phyloP scores from a whole-genome alignment of 768 basidiomycete genomes.

The Leccinum broughii region DNA sequence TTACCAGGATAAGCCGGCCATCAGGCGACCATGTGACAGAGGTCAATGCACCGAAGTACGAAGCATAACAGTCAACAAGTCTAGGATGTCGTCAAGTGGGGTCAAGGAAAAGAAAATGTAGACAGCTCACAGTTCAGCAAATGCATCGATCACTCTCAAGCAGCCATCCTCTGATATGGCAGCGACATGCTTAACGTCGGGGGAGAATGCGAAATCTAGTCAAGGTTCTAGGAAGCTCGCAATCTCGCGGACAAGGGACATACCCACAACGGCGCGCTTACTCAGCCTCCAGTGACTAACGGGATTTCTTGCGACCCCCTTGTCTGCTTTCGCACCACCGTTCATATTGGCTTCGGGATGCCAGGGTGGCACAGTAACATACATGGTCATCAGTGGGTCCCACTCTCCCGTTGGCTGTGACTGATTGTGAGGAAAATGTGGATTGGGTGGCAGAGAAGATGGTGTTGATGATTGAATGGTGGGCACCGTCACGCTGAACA shows the following conservation, averaged over 20 bases:
- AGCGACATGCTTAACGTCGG: constrained; percentile 88
- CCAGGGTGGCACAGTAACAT: constrained; percentile 85
- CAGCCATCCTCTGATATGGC: constrained; percentile 93
- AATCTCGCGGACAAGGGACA: constrained; percentile 21
- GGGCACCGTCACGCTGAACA: constrained; percentile 66
- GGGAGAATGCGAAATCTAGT: constrained; percentile 88
- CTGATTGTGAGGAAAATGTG: constrained; percentile 27
- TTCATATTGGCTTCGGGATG: constrained; percentile 53
- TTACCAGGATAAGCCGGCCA: constrained; percentile 85
- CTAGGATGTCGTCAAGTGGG: constrained; percentile 39
- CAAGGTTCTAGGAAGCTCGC: constrained; percentile 2
- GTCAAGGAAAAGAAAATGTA: neutral
- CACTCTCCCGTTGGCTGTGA: constrained; percentile 49
- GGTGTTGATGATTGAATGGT: constrained; percentile 27
- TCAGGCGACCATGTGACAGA: constrained; percentile 96
- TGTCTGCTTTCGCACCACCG: constrained; percentile 49
- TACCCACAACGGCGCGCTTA: constrained; percentile 70
- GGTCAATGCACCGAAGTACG: constrained; percentile 91
- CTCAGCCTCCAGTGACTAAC: constrained; percentile 89
- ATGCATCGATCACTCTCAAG: constrained; percentile 84
- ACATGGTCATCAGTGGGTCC: constrained; percentile 76
- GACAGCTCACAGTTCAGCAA: constrained; percentile 73
- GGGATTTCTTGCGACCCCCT: constrained; percentile 77
- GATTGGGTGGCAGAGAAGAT: constrained; percentile 27
- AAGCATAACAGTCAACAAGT: constrained; percentile 90